Conservation (phyloP, 2,329 filamentous ascomycete species). For the Talaromyces atroroseus region DNA sequence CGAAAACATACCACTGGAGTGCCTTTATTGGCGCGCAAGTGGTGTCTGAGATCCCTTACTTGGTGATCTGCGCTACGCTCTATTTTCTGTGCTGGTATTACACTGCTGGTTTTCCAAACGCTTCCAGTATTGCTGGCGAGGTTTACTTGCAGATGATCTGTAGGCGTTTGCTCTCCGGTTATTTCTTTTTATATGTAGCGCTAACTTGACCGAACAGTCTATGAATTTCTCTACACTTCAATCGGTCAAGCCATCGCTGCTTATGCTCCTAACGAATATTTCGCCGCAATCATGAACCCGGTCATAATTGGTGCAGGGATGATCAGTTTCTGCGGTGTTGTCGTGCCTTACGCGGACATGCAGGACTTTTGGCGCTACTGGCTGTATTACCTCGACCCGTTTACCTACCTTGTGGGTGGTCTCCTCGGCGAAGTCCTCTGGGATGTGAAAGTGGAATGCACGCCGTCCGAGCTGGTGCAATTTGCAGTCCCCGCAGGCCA, state of each 20-base stretch:
- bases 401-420: slow-evolving; percentile 39
- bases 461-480: slow-evolving; percentile 25
- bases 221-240: slow-evolving; percentile 40
- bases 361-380: slow-evolving; percentile 40
- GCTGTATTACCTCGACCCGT: slow-evolving; percentile 42
- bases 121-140: slow-evolving; percentile 30
- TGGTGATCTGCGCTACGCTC: slow-evolving; percentile 41
- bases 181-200: not conserved
- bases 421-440: slow-evolving; percentile 34
- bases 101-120: slow-evolving; percentile 44
- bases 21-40: slow-evolving; percentile 53
- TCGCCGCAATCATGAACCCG: slow-evolving; percentile 55
- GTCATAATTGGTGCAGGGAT: slow-evolving; percentile 46
- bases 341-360: slow-evolving; percentile 34
- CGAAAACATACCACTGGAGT: slow-evolving; percentile 57
- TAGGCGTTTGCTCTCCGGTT: slow-evolving; percentile 15
- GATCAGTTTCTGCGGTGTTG: slow-evolving; percentile 36
- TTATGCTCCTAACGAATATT: slow-evolving; percentile 57
- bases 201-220: slow-evolving; percentile 26
- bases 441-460: slow-evolving; percentile 35
- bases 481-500: slow-evolving; percentile 23
- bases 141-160: slow-evolving; percentile 38
- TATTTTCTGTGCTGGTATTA: slow-evolving; percentile 56
- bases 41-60: slow-evolving; percentile 44
- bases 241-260: slow-evolving; percentile 50